These are phyloP conservation scores for Hymenoscyphus salicellus DNA, from an alignment of 2,329 filamentous ascomycete species.

Conservation along the genomic window DNA sequence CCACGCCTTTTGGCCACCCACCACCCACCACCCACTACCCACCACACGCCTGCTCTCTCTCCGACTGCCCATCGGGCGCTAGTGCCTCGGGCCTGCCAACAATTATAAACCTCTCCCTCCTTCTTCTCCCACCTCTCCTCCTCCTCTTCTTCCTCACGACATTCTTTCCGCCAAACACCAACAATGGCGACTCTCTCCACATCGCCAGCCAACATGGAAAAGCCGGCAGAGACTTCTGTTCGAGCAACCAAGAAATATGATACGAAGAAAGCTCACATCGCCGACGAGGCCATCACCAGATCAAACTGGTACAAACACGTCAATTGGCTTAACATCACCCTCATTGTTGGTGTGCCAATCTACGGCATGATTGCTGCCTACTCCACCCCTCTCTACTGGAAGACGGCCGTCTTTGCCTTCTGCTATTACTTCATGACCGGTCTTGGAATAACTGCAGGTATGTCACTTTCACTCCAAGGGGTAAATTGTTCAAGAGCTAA, in stretches of 20 bases:
- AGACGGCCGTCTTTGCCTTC: slow-evolving; percentile 72
- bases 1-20: slow-evolving; percentile 15
- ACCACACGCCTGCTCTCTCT: background rate
- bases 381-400: slow-evolving; percentile 71
- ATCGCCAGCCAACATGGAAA: slow-evolving; percentile 31
- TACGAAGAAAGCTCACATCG: slow-evolving; percentile 75
- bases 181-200: slow-evolving; percentile 27
- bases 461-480: slow-evolving; percentile 32
- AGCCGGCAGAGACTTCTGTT: slow-evolving; percentile 27
- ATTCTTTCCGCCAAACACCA: slow-evolving; percentile 13
- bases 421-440: slow-evolving; percentile 82
- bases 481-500: background rate
- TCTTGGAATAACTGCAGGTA: slow-evolving; percentile 75
- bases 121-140: slow-evolving; percentile 3
- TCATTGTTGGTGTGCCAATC: slow-evolving; percentile 76
- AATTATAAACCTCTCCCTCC: slow-evolving; percentile 18
- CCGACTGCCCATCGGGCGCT: background rate
- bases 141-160: slow-evolving; percentile 17
- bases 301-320: slow-evolving; percentile 88
- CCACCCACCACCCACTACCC: background rate
- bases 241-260: slow-evolving; percentile 45
- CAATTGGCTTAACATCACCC: slow-evolving; percentile 85
- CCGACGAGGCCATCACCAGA: slow-evolving; percentile 75
- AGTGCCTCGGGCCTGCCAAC: background rate
- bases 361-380: slow-evolving; percentile 70